These are phyloP conservation scores for Platanthera guangdongensis DNA, from an alignment of 106 monocot genomes.

Conservation along the genomic window DNA sequence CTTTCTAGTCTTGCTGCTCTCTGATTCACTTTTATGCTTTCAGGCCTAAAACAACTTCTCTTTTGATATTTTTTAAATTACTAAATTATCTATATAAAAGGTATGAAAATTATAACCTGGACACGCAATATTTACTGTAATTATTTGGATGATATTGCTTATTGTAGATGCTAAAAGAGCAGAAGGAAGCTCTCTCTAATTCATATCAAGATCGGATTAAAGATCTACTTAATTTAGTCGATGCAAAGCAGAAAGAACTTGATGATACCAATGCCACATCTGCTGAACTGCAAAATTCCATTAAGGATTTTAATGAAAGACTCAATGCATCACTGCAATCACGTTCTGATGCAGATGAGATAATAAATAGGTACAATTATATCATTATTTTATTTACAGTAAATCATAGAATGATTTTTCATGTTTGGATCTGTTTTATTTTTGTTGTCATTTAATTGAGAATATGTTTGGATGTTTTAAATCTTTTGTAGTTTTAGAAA, in stretches of 20 bases:
- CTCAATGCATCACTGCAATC: constrained; percentile 72
- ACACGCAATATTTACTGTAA: neutral
- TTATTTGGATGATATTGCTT: constrained; percentile 5
- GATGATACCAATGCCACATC: constrained; percentile 28
- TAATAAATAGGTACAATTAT: constrained; percentile 65
- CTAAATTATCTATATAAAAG: no score
- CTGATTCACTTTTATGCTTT: no score
- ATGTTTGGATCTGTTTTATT: neutral
- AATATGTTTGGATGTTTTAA: no score
- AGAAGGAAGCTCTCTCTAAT: constrained; percentile 62
- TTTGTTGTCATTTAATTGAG: no score
- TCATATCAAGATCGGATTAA: constrained; percentile 59
- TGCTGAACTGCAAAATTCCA: constrained; percentile 27
- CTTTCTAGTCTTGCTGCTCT: no score
- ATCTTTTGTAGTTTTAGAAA: no score
- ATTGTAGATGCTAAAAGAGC: constrained; percentile 63
- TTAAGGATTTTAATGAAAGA: constrained; percentile 89
- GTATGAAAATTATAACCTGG: neutral
- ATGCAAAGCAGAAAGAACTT: constrained; percentile 56
- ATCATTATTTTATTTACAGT: neutral
- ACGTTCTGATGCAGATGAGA: constrained; percentile 79
- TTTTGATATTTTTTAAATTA: no score
- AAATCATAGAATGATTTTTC: neutral
- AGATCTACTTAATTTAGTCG: constrained; percentile 41
- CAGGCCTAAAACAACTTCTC: no score